Evolutionary conservation across 2,329 filamentous ascomycete species (phyloP).

Genomic region (Talaromyces sp.): DNA sequence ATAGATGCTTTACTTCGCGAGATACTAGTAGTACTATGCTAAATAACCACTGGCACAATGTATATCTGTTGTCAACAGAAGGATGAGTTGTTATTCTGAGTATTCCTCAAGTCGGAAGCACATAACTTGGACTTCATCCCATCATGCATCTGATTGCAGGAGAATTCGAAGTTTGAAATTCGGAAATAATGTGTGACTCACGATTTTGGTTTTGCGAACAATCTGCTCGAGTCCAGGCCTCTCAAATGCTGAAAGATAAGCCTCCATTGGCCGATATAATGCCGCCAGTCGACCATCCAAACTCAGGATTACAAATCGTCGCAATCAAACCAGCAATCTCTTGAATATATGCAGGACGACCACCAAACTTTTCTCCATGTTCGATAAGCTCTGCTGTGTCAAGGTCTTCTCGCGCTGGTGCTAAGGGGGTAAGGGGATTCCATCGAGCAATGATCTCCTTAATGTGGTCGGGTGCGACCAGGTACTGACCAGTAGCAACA

Average conservation of each 20-base stretch:
- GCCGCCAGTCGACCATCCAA: conserved; percentile 71
- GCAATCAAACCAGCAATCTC: conserved; percentile 72
- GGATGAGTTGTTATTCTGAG: too few species aligned
- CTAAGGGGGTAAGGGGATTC: conserved; percentile 10
- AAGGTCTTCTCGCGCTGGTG: conserved; percentile 50
- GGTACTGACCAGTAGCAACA: conserved; percentile 55
- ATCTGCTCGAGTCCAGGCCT: too few species aligned
- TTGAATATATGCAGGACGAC: conserved; percentile 62
- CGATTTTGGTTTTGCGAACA: too few species aligned
- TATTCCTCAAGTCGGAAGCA: too few species aligned
- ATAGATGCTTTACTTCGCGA: too few species aligned
- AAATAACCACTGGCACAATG: too few species aligned
- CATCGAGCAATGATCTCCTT: conserved; percentile 32
- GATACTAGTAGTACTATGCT: too few species aligned
- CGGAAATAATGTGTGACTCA: too few species aligned
- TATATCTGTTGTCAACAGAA: too few species aligned
- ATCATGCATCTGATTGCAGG: too few species aligned
- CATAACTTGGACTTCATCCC: too few species aligned
- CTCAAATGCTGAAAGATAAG: neutral
- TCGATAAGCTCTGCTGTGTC: conserved; percentile 55
- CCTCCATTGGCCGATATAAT: conserved; percentile 76
- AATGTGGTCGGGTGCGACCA: conserved; percentile 47
- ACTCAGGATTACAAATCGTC: conserved; percentile 69
- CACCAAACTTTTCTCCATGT: conserved; percentile 32
- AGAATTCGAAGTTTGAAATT: too few species aligned